Evolutionary conservation across 164 flowering plant genomes (phyloP), one percentile per base, ranked within the genome.

Genomic region (Vitis riparia): DNA sequence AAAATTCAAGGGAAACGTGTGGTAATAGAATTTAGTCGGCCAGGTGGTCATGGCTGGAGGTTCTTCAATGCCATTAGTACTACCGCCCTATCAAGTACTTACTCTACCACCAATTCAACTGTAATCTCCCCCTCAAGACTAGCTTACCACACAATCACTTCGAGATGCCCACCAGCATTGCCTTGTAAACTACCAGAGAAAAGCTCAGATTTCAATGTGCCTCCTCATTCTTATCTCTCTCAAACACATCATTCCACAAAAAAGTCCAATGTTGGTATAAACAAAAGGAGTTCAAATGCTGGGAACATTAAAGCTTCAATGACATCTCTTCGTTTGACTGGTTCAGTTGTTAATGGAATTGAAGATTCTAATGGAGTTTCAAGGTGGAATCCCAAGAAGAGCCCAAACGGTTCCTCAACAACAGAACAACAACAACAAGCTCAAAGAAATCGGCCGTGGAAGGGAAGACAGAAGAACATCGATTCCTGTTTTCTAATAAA

Each of bases 11-110:
- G 97, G 12, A 84, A 76, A 71, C 62, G 66, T 0, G 69, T 94
- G 0, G 69, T 83, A 9, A 84, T 92, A 15, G 93, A 95, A 59
- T 92, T 87, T 67, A 91, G 98, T 66, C 82, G 94, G 0, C 96
- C 99, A 0, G 96, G 96, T 1, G 94, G 97, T 47, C 75, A 75
- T 51, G 69, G 71, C 68, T 75, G 76, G 51, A 88, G 84, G 56
- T 73, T 81, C 63, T 69, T 66, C 11, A 65, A 77, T 50, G 47
- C 76, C 68, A 58, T 6, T 19, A 15, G 29, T 37, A 6, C 51
- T 14, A 59, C 14, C 59, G 5, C 65, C 52, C 1, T 53, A 29
- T 14, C 17, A 15, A 9, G 32, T 29, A 13, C 3, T 11, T 11
- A 2, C 51, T n/a, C 8, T 15, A 19, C 23, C 37, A 12, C 10